Evolutionary conservation across 2,329 filamentous ascomycete species (phyloP).

Genomic region (Sporothrix brasiliensis): DNA sequence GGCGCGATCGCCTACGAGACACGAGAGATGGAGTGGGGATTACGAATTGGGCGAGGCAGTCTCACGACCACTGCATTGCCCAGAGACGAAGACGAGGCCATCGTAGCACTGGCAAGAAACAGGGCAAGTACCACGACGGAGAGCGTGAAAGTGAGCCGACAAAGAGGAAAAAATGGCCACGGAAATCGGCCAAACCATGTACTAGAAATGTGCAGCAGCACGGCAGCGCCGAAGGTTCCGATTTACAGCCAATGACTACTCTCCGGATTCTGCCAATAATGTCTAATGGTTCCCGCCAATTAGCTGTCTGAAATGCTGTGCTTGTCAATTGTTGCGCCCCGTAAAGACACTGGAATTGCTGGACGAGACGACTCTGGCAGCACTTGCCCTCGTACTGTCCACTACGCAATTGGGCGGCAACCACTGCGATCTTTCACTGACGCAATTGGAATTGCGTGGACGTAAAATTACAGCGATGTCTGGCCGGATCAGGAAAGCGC

Average conservation of each 20-base stretch:
- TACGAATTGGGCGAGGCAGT: neutral
- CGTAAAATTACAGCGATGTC: neutral
- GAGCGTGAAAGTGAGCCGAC: neutral
- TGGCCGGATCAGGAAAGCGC: constrained; percentile 1
- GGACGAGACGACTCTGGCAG: neutral
- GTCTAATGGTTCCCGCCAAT: neutral
- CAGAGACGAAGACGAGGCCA: neutral
- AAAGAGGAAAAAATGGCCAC: neutral
- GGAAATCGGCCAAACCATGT: neutral
- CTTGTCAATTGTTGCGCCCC: neutral
- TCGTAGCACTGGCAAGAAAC: neutral
- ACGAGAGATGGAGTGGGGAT: neutral
- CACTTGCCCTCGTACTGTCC: constrained; percentile 15
- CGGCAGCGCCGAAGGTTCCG: constrained; percentile 22
- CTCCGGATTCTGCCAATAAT: neutral
- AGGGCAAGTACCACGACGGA: constrained; percentile 3
- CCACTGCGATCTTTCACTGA: neutral
- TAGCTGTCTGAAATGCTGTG: neutral
- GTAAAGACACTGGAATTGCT: neutral
- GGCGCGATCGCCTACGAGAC: neutral
- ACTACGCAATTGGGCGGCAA: neutral
- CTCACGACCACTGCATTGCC: neutral
- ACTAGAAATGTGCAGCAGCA: neutral
- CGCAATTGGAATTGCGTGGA: neutral
- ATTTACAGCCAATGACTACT: neutral